Evolutionary conservation across 164 flowering plant genomes (phyloP), one percentile per base, ranked within the genome.

Genomic region (Liriodendron chinense): DNA sequence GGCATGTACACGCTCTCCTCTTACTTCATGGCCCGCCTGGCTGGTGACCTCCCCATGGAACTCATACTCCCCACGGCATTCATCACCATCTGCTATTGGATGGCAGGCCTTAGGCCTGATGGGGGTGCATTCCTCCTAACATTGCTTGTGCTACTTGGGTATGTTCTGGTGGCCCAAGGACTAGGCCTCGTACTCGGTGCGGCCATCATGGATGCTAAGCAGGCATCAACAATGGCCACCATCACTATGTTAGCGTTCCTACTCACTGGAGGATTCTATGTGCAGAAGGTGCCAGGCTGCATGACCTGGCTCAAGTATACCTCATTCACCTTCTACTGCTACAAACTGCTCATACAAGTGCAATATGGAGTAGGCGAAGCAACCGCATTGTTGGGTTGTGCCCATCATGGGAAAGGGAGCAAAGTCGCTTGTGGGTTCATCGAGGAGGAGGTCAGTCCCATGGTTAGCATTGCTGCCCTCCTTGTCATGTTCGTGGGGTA

Each of bases 1-100:
- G 94, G 94, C 7, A 92, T 92, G 96, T 94, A 92, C 87, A 82
- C 92, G 0, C 86, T 92, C 8, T 92, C 96, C 1, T 80, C 98
- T 13, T 94, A 92, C 74, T 94, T 91, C 92, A 85, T 89, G 90
- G 93, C 96, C 0, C 79, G 92, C 24, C 83, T 90, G 16, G 79
- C 82, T 0, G 94, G 94, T 1, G 97, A 92, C 75, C 25, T 89
- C 7, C 94, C 94, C 2, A 86, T 94, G 97, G 98, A 94, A 77
- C 94, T 94, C 59, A 83, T 92, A 16, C 92, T 94, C 18, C 98
- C 98, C 0, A 83, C 87, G 0, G 68, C 85, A 13, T 94, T 91
- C 79, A 64, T 89, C 16, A 69, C 78, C 2, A 57, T 89, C 7
- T 59, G 83, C 0, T 94, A 94, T 62, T 94, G 96, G 96, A 90